phyloP scores from a whole-genome alignment of 805 yeast species.

The Limtongia smithiae region DNA sequence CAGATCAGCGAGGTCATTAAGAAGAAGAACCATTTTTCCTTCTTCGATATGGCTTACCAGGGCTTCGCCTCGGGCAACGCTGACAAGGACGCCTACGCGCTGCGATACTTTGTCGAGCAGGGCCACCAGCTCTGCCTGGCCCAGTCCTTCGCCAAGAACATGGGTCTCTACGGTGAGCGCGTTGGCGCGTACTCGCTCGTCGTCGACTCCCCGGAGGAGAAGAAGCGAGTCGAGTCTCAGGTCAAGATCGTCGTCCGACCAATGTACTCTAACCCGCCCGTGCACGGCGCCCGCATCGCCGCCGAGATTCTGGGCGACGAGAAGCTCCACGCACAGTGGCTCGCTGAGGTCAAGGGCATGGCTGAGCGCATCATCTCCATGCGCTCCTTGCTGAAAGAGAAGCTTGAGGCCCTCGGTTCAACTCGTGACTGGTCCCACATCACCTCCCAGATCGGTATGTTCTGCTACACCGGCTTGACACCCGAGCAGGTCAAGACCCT shows the following conservation, averaged over 20 bases:
- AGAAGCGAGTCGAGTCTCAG: constrained; percentile 64
- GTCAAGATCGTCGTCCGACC: constrained; percentile 81
- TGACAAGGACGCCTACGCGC: constrained; percentile 62
- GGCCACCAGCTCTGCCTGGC: constrained; percentile 52
- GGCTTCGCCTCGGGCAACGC: constrained; percentile 88
- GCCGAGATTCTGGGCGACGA: constrained; percentile 65
- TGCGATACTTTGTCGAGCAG: constrained; percentile 45
- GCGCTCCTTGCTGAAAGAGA: constrained; percentile 60
- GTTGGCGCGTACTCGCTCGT: constrained; percentile 74
- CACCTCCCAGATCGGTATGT: constrained; percentile 91
- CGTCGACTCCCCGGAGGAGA: constrained; percentile 46
- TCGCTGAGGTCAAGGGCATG: constrained; percentile 70
- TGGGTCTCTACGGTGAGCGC: constrained; percentile 95
- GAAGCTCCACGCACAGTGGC: constrained; percentile 68
- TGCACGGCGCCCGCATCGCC: constrained; percentile 88
- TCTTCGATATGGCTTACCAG: constrained; percentile 93
- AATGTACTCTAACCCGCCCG: constrained; percentile 89
- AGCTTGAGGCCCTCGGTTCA: constrained; percentile 54
- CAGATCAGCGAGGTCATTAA: constrained; percentile 62
- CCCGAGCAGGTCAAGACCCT: constrained; percentile 67
- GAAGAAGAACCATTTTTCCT: constrained; percentile 62
- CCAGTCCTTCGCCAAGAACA: constrained; percentile 92
- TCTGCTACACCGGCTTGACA: constrained; percentile 81
- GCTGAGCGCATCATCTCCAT: constrained; percentile 72
- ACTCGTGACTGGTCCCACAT: constrained; percentile 80